Base-by-base conservation (phyloP, 1,284 basidiomycete genomes). In the Schizophyllum commune region DNA sequence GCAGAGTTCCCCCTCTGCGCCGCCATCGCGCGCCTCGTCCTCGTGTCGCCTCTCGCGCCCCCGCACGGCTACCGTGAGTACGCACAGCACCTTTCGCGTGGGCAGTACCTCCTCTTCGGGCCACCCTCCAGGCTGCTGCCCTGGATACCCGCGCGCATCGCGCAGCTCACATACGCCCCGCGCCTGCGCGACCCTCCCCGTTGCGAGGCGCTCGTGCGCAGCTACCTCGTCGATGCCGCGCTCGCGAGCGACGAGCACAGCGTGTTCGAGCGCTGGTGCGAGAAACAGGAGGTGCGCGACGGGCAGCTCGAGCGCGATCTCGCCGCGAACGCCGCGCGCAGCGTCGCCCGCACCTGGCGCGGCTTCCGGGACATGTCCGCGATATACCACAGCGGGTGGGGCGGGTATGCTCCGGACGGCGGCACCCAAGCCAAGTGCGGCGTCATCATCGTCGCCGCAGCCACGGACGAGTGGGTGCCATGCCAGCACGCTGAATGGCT, bases 331-430 rank as follows among this genome's bases (percentile, higher is more conserved):
- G 70, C 77, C 61, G 68, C 76, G 58, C 73, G 74, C 58, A 85
- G 83, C 66, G 78, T 83, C 15, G 72, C 74, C 19, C 73, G 68
- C 34, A 74, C 79, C 58, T 85, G 83, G 83, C 76, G 75, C 58
- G 84, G 84, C 1, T 83, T 83, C 65, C 69, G 79, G 63, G 77
- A 79, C 58, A 67, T 77, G 56, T 62, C 77, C 5, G 66, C 71
- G 22, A 70, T 82, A 52, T 70, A 81, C 58, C 80, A 84, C 57
- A 77, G 77, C 22, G 80, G 80, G 61, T 86, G 84, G 84, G 81
- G 77, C 33, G 70, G 74, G 59, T 1, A 82, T 81, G 63, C 66
- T 65, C 32, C 79, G 80, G 7, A 69, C 71, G 53, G 53, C 64
- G 77, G 75, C 52, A 74, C 73, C n/a, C 78, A 81, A 63, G 69